Conservation (phyloP, 169 alveolate genomes). For the Perkinsus marinus region DNA sequence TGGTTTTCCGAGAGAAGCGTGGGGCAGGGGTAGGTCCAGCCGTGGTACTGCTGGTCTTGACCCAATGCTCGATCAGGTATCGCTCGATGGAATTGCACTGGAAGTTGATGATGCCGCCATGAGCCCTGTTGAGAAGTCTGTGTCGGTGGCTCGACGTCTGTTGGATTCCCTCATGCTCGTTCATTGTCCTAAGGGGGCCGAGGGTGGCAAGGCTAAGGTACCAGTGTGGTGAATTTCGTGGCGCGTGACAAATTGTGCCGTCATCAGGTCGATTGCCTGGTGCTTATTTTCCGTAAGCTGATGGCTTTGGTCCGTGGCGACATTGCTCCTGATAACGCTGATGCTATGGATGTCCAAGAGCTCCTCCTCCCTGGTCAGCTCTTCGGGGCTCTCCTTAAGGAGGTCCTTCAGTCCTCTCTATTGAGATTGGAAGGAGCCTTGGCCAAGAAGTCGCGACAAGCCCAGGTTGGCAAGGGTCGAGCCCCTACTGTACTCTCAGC, state of each 20-base stretch:
- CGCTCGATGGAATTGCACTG: background rate
- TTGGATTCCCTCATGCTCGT: background rate
- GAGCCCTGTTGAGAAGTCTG: background rate
- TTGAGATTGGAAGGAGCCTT: background rate
- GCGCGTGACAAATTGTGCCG: background rate
- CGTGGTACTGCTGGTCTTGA: background rate
- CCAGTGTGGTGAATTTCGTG: background rate
- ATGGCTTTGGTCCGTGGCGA: background rate
- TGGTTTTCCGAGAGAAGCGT: background rate
- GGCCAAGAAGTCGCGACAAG: background rate
- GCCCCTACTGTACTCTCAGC: background rate
- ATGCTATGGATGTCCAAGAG: conserved; percentile 54
- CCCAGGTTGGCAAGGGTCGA: background rate
- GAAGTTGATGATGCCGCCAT: background rate
- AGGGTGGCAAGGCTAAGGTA: background rate
- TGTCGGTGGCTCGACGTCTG: background rate
- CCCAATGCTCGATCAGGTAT: background rate
- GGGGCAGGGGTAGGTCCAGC: background rate
- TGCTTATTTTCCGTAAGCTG: conserved; percentile 7
- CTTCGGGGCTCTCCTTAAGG: conserved; percentile 49
- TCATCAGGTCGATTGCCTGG: background rate
- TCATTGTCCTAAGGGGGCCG: background rate
- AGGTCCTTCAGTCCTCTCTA: conserved; percentile 11
- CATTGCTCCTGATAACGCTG: conserved; percentile 28
- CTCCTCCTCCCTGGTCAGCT: conserved; percentile 48